Conservation (phyloP, 2,329 filamentous ascomycete genomes). For the Pezicula rhizophila region DNA sequence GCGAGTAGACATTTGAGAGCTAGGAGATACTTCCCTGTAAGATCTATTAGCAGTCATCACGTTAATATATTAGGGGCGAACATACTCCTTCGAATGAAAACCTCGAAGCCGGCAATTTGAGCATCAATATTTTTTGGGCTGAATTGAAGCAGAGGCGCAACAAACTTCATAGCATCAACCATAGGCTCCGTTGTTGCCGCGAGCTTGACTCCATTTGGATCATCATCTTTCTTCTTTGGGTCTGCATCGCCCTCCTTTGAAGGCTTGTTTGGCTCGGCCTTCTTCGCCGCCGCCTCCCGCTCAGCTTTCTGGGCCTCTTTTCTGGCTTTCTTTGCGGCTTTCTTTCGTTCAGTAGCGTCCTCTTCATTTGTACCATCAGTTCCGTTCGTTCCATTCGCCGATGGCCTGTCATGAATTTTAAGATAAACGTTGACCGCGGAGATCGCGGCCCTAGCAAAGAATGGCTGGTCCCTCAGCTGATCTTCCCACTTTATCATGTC, state of each 20-base stretch:
- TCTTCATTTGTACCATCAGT: conserved; percentile 40
- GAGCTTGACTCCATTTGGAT: conserved; percentile 77
- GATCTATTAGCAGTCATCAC: conserved; percentile 21
- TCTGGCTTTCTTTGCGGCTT: conserved; percentile 83
- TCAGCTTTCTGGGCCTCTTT: conserved; percentile 71
- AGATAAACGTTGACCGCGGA: conserved; percentile 78
- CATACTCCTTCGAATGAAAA: conserved; percentile 79
- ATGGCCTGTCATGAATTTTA: conserved; percentile 68
- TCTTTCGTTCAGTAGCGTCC: conserved; percentile 68
- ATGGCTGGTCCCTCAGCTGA: conserved; percentile 82
- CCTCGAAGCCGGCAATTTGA: conserved; percentile 83
- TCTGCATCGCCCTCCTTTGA: conserved; percentile 56
- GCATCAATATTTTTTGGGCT: conserved; percentile 75
- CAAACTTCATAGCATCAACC: conserved; percentile 80
- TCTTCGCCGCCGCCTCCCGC: conserved; percentile 73
- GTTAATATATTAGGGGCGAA: not conserved
- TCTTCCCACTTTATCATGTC: conserved; percentile 98
- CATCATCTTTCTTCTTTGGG: conserved; percentile 81
- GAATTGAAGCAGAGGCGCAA: conserved; percentile 74
- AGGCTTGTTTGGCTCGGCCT: conserved; percentile 75
- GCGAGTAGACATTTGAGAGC: conserved; percentile 81
- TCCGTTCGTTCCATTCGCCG: conserved; percentile 58
- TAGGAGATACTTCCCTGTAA: conserved; percentile 74
- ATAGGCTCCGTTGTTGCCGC: conserved; percentile 77
- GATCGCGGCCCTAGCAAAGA: conserved; percentile 79